phyloP scores from a whole-genome alignment of 108 stramenopile genomes.

The Nannochloropsis oceanica region DNA sequence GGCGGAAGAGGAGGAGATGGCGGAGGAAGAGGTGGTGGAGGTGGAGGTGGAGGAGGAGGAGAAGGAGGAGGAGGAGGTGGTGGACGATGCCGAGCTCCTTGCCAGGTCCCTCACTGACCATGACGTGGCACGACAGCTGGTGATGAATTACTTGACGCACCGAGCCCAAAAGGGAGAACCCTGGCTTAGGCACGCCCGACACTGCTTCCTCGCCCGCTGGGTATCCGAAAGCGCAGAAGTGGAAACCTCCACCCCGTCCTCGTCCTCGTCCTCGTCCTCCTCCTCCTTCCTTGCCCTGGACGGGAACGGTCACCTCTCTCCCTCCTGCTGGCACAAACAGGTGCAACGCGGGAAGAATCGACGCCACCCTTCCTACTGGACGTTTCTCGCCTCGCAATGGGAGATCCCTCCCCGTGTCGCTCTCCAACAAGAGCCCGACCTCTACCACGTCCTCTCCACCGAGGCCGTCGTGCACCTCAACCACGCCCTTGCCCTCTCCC shows the following conservation, averaged over 20 bases:
- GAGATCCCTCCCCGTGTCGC: neutral
- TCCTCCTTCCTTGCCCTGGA: neutral
- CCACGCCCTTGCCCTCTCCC: neutral
- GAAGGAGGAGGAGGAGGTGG: neutral
- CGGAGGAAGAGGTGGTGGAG: neutral
- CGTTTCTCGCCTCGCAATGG: neutral
- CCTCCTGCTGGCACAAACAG: neutral
- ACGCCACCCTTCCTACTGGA: neutral
- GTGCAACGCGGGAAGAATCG: neutral
- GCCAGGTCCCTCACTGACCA: neutral
- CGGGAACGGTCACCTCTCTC: neutral
- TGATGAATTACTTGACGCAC: neutral
- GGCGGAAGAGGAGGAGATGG: neutral
- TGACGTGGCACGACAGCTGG: neutral
- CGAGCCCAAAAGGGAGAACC: neutral
- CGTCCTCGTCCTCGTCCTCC: neutral
- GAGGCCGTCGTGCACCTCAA: neutral
- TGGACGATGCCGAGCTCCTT: neutral
- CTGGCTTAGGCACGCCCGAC: neutral
- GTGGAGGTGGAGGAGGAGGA: neutral
- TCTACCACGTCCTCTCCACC: neutral
- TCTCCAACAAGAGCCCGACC: neutral
- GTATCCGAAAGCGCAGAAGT: neutral
- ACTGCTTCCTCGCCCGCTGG: neutral
- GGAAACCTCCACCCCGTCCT: too few species aligned